Conservation (phyloP, 2,329 filamentous ascomycete species). For the Cercospora berteroae region DNA sequence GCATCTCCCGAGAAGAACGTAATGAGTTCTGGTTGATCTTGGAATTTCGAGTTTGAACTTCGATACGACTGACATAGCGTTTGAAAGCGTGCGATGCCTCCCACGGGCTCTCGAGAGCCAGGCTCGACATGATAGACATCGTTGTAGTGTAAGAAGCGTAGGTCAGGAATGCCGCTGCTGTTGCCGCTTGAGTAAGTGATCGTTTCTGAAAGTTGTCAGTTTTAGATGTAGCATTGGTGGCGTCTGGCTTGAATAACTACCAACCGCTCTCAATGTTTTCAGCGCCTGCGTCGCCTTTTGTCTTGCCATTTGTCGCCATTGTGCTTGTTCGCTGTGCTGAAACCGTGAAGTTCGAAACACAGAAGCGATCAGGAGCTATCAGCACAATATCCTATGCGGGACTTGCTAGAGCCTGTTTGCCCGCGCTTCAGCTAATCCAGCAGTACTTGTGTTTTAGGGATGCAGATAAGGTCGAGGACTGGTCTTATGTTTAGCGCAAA, state of each 20-base stretch:
- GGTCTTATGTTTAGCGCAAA: neutral
- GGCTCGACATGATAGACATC: constrained; percentile 88
- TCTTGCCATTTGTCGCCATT: neutral
- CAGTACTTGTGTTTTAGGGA: neutral
- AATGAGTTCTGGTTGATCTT: constrained; percentile 63
- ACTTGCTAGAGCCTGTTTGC: neutral
- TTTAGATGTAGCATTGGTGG: neutral
- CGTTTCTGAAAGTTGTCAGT: constrained; percentile 22
- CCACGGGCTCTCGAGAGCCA: constrained; percentile 74
- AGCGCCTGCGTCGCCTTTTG: neutral
- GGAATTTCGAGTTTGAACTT: constrained; percentile 52
- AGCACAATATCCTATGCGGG: neutral
- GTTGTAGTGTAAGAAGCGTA: constrained; percentile 87
- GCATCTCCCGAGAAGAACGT: constrained; percentile 90
- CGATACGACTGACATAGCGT: constrained; percentile 71
- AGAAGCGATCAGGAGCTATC: neutral
- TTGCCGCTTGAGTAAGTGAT: constrained; percentile 25
- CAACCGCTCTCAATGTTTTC: neutral
- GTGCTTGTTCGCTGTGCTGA: neutral
- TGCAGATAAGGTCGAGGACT: neutral
- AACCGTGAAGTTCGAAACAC: neutral
- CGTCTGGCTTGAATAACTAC: neutral
- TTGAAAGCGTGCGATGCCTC: constrained; percentile 78
- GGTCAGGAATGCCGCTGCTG: constrained; percentile 47
- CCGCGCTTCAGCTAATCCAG: neutral